phyloP scores from a whole-genome alignment of 2,329 filamentous ascomycete species.

The Apiospora arundinis region DNA sequence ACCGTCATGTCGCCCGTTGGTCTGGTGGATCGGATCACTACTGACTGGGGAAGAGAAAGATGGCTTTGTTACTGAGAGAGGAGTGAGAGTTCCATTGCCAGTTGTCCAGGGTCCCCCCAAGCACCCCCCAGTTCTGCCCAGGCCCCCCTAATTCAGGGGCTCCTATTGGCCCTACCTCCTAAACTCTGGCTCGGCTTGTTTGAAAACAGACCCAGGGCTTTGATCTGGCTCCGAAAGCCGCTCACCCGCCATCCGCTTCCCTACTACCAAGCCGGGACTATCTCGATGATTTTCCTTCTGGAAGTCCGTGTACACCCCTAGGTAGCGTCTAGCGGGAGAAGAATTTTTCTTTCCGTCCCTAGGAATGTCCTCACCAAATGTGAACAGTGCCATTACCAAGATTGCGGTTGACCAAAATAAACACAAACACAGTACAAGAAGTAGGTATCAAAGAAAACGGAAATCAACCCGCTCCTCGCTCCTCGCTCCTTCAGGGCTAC shows the following conservation, averaged over 20 bases:
- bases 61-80: neutral
- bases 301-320: conserved; percentile 7
- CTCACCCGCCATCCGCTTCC: conserved; percentile 3
- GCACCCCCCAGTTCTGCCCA: no score
- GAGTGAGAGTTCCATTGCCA: conserved; percentile 11
- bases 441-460: neutral
- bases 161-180: conserved; percentile 6
- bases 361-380: neutral
- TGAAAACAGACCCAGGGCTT: conserved; percentile 12
- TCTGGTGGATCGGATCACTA: conserved; percentile 13
- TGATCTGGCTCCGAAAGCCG: conserved; percentile 14
- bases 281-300: conserved; percentile 18
- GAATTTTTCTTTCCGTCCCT: neutral
- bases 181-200: conserved; percentile 6
- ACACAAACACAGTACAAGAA: neutral
- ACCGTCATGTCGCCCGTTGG: neutral
- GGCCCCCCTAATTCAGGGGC: neutral
- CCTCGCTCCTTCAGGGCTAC: conserved; percentile 5
- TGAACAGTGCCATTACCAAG: conserved; percentile 1
- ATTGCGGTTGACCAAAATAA: conserved; percentile 1
- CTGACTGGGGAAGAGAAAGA: conserved; percentile 18
- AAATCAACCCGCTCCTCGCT: neutral
- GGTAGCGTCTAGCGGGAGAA: neutral
- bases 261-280: neutral
- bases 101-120: conserved; percentile 1